Evolutionary conservation across 306 rosid species (phyloP), one percentile per base, ranked within the genome.

Genomic region (Cucumis melo): DNA sequence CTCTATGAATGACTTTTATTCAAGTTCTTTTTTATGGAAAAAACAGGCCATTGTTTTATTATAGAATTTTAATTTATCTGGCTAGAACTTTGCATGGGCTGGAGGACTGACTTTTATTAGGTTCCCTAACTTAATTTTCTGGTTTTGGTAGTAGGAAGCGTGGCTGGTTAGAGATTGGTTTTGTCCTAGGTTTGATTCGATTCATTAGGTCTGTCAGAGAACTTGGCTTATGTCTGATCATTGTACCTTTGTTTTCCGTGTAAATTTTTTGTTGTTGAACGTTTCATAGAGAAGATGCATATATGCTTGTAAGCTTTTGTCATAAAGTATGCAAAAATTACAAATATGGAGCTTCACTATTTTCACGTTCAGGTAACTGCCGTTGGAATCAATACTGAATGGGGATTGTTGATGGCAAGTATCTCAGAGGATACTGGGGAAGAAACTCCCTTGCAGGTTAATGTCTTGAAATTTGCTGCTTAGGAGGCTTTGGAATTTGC

Each of bases 341-440:
- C 60, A 7, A 51, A n/a, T 51, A 39, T 36, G 80, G 10, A 44
- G 74, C 42, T 54, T 78, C 60, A 79, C 72, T 67, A 23, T 66
- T 77, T 74, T 54, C n/a, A 53, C 78, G 79, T 77, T 67, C 80
- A 94, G 98, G 98, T 94, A 77, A 94, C 97, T 53, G 86, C 96
- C 76, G 98, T 94, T 87, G 98, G 98, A 64, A 90, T 94, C 82
- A 94, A 94, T 79, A 94, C 98, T 42, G 98, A 94, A 86, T 94
- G 98, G 98, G 98, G 98, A 81, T 84, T 94, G 86, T 82, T 94
- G 93, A 94, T 94, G 98, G 97, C 98, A 64, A 94, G 98, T 75
- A 94, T 94, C 82, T 91, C 98, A 24, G 98, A 94, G 78, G 98
- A 94, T 80, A 94, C 83, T 1, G 98, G 97, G 60, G 96, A 94